Evolutionary conservation across 345 rosid genomes (phyloP).

Genomic region (Eucalyptus regnans): DNA sequence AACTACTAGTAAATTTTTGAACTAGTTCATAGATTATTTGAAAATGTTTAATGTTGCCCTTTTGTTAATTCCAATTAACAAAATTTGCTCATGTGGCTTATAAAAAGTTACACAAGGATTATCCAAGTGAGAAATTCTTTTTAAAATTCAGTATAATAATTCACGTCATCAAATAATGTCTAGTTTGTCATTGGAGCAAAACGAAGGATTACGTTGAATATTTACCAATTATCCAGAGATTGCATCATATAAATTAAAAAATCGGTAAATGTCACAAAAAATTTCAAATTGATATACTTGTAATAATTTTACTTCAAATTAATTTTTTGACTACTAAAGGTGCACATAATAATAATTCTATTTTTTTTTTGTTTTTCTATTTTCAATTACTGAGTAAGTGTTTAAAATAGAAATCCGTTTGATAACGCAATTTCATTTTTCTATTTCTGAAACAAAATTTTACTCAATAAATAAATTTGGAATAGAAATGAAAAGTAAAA

Average conservation of each 20-base stretch:
- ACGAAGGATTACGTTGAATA: background rate
- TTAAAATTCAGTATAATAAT: background rate
- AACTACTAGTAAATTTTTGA: background rate
- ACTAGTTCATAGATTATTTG: background rate
- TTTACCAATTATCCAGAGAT: rapidly evolving
- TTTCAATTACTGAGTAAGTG: too few relatives aligned
- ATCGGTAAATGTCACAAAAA: background rate
- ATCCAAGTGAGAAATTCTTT: background rate
- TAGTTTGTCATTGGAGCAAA: background rate
- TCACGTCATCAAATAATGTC: background rate
- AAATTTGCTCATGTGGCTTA: background rate
- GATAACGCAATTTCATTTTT: rapidly evolving
- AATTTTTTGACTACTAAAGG: too few relatives aligned
- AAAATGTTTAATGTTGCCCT: background rate
- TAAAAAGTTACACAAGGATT: background rate
- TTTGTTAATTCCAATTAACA: background rate
- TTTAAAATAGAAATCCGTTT: too few relatives aligned
- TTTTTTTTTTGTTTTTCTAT: too few relatives aligned
- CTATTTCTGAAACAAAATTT: too few relatives aligned
- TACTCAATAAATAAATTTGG: too few relatives aligned
- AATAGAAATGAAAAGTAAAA: too few relatives aligned
- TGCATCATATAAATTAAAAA: background rate
- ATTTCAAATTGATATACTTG: too few relatives aligned
- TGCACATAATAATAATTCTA: too few relatives aligned
- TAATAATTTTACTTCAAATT: too few relatives aligned